Evolutionary conservation across 805 yeast species (phyloP).

Genomic region (Zygosaccharomyces bailii): DNA sequence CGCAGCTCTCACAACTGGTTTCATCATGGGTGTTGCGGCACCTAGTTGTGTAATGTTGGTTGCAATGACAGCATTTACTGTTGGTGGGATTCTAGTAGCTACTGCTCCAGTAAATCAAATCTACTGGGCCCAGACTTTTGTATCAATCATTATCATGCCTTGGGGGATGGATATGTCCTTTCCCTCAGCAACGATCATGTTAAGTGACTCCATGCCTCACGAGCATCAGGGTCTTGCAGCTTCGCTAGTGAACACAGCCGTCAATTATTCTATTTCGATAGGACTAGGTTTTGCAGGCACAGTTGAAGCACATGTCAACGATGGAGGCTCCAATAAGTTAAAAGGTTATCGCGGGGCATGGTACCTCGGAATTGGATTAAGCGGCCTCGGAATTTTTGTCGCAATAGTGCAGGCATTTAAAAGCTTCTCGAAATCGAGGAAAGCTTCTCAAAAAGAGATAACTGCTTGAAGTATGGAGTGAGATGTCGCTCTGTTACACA

Average conservation of each 20-base stretch:
- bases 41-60: slow-evolving; percentile 45
- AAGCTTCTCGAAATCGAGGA: not conserved
- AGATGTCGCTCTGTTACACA: too few relatives aligned
- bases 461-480: too few relatives aligned
- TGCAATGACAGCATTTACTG: slow-evolving; percentile 47
- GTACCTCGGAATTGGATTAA: slow-evolving; percentile 58
- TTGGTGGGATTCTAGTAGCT: slow-evolving; percentile 46
- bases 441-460: not conserved
- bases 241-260: slow-evolving; percentile 56
- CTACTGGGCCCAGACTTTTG: slow-evolving; percentile 54
- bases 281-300: slow-evolving; percentile 62
- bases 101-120: slow-evolving; percentile 51
- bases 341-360: slow-evolving; percentile 53
- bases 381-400: slow-evolving; percentile 45
- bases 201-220: slow-evolving; percentile 51
- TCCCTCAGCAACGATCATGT: slow-evolving; percentile 60
- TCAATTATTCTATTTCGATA: slow-evolving; percentile 61
- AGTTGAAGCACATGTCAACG: slow-evolving; percentile 42
- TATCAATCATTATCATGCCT: slow-evolving; percentile 47
- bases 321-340: slow-evolving; percentile 25
- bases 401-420: slow-evolving; percentile 6
- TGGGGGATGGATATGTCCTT: slow-evolving; percentile 70
- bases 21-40: slow-evolving; percentile 39
- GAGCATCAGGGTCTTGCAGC: slow-evolving; percentile 68
- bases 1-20: slow-evolving; percentile 50